Conservation (phyloP, 441 rosid genomes). For the Euphorbia schlechtendalii region DNA sequence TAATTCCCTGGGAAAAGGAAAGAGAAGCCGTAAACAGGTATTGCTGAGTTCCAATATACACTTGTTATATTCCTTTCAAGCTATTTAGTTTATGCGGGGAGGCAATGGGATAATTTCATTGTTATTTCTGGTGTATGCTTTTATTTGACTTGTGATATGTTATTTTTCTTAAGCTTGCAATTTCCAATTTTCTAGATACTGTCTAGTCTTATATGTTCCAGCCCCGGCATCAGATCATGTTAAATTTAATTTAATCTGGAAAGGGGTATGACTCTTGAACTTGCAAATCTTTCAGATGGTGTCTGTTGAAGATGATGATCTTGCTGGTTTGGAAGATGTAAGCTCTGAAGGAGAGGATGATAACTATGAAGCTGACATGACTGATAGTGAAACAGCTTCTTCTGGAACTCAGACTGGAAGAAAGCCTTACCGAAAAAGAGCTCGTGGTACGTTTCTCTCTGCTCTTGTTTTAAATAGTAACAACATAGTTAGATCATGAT, state of each 20-base stretch:
- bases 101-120: not conserved
- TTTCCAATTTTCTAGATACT: not conserved
- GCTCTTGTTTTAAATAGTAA: conserved; percentile 12
- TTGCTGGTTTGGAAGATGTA: conserved; percentile 97
- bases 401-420: conserved; percentile 66
- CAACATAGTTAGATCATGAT: not conserved
- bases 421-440: conserved; percentile 70
- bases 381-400: conserved; percentile 70
- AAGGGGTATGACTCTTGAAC: conserved; percentile 10
- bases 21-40: conserved; percentile 95
- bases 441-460: conserved; percentile 47
- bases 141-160: not conserved
- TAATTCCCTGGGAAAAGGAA: conserved; percentile 82
- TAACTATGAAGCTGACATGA: conserved; percentile 88
- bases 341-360: conserved; percentile 96
- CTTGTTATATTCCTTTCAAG: not conserved
- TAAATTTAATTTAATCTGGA: not conserved
- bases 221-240: not conserved
- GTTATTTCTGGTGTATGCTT: too few relatives aligned
- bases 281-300: conserved; percentile 62
- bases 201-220: not conserved
- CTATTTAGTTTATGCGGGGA: conserved; percentile 5
- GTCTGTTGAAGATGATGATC: conserved; percentile 97
- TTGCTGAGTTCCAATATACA: not conserved
- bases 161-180: not conserved